Evolutionary conservation across 2,329 filamentous ascomycete genomes (phyloP), one percentile per base, ranked within the genome.

Genomic region (Lecanicillium sp.): DNA sequence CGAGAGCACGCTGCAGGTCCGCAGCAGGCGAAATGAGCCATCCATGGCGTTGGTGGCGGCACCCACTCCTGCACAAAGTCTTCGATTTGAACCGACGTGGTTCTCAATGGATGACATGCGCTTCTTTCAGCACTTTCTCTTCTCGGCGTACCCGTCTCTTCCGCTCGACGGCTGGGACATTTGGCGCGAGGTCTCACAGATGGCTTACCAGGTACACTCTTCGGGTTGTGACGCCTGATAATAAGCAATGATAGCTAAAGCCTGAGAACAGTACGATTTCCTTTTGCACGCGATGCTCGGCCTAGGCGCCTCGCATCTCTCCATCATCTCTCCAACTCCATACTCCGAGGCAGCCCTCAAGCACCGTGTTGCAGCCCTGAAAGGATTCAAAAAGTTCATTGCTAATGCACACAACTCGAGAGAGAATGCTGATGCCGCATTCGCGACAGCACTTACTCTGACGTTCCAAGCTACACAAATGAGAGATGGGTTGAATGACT

Each of bases 41-140:
- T 6, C 33, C 2, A 49, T 19, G 39, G 32, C 29, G 33, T 21
- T 48, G 27, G 24, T 48, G 9, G 17, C 39, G 7, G 21, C 20
- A 11, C 30, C 37, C 11, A 15, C 49, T 1, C 32, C 39, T 9
- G 32, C 42, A n/a, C 36, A 49, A 11, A 48, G 49, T 30, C 51
- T 58, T 9, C 51, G 55, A 29, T 51, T 56, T 14, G 54, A 57
- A 2, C 55, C 58, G 1, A 43, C 46, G 3, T 55, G 56, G 20
- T 75, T 73, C 51, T 64, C 62, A 27, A 55, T 65, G 14, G 60
- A 70, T 27, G 73, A 78, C 48, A 65, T 78, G 58, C 65, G 71
- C 17, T 74, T 75, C 58, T 77, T 77, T 53, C 71, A 75, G 44
- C 74, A 78, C 53, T 78, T 77, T 53, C 53, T 78, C 8, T 60